Base-by-base conservation (phyloP, 208 protist genomes). In the Leishmania braziliensis region DNA sequence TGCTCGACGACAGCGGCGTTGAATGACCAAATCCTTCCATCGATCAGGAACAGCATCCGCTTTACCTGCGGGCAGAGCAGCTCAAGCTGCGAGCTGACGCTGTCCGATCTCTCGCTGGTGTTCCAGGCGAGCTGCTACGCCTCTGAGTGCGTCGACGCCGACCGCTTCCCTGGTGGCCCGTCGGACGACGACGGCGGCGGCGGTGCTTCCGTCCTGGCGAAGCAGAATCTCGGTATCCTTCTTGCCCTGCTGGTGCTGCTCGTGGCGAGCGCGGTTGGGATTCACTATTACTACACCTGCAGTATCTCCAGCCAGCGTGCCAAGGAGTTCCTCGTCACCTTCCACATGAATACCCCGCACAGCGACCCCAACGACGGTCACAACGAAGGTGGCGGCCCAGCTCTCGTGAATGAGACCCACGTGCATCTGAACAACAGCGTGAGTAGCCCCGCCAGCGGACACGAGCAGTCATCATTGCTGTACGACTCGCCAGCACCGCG, bases 91-190 rank as follows among this genome's bases (percentile, higher is more conserved):
- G 54, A 83, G 77, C 84, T 97, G 5, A 90, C 84, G 26, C 81
- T 96, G 36, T 68, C 74, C 0, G 94, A 97, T 78, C 60, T 95
- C 60, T 65, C 82, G 12, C 80, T 96, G 53, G 68, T 95, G 8
- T 94, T 97, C 77, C 82, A 96, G 53, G 88, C 87, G 12, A 65
- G 91, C 51, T 97, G 94, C 69, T 81, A 75, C 53, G 92, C 91
- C 46, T 85, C 89, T 29, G 92, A 97, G 84, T 97, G 94, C 78
- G 86, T 95, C n/a, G 85, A 95, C 76, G 82, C 79, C 50, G 53
- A 46, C 23, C 26, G 71, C 72, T 97, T 93, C 73, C 91, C 93
- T 16, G 72, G 82, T 75, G 33, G 23, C n/a, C 80, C 86, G 18
- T 29, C 58, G 9, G 76, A 83, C 58, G 75, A 83, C 54, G 26